phyloP scores from a whole-genome alignment of 2,329 filamentous ascomycete genomes.

The Aspergillus neoniger region DNA sequence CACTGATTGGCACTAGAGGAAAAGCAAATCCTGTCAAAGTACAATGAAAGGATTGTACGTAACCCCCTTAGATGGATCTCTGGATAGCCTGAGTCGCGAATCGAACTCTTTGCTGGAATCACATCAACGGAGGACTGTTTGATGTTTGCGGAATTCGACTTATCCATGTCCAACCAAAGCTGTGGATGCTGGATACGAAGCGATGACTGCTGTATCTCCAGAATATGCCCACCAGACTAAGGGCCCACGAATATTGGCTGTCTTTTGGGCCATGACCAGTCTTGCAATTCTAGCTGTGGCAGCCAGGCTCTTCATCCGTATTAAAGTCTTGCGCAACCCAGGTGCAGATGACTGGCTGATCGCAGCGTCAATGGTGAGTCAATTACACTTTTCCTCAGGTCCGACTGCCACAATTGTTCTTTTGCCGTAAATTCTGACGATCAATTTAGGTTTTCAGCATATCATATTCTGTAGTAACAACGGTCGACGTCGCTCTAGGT shows the following conservation, averaged over 20 bases:
- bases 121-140: neutral
- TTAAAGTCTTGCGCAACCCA: slow-evolving; percentile 30
- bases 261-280: slow-evolving; percentile 32
- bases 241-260: slow-evolving; percentile 34
- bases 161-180: neutral
- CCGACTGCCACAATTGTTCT: too few relatives aligned
- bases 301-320: slow-evolving; percentile 36
- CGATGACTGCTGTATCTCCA: neutral
- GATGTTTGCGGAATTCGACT: neutral
- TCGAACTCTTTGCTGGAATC: neutral
- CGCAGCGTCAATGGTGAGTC: slow-evolving; percentile 30
- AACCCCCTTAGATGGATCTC: neutral
- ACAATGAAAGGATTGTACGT: too few relatives aligned
- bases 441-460: slow-evolving; percentile 4
- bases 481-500: slow-evolving; percentile 38
- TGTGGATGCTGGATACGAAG: neutral
- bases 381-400: too few relatives aligned
- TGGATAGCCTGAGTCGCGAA: neutral
- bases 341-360: slow-evolving; percentile 42
- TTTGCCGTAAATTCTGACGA: neutral
- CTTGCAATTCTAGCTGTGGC: slow-evolving; percentile 32
- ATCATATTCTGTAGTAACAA: slow-evolving; percentile 24
- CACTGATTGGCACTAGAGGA: too few relatives aligned
- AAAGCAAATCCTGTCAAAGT: too few relatives aligned
- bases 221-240: slow-evolving; percentile 20